phyloP scores from a whole-genome alignment of 2,329 filamentous ascomycete genomes.

The Sporothrix phasma region DNA sequence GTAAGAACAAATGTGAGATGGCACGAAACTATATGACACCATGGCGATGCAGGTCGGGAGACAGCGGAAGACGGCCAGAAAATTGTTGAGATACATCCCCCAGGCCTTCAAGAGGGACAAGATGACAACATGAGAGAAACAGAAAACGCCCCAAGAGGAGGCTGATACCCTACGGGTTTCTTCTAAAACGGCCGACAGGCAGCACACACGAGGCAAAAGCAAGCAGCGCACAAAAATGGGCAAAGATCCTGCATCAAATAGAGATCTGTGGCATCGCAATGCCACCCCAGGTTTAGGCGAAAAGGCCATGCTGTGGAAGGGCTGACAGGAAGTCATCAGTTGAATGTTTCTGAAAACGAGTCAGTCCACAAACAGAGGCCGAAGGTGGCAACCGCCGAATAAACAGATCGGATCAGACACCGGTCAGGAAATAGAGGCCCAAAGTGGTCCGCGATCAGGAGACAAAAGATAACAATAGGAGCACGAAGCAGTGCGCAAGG shows the following conservation, averaged over 20 bases:
- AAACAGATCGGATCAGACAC: not conserved
- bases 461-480: not conserved
- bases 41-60: not conserved
- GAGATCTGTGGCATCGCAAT: not conserved
- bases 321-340: not conserved
- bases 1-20: not conserved
- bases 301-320: not conserved
- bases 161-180: not conserved
- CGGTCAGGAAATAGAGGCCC: not conserved
- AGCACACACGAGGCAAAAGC: not conserved
- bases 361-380: not conserved
- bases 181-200: not conserved
- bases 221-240: not conserved
- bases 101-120: not conserved
- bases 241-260: not conserved
- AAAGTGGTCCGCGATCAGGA: not conserved
- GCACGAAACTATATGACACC: not conserved
- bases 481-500: not conserved
- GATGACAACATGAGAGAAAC: not conserved
- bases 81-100: not conserved
- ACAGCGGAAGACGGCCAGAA: not conserved
- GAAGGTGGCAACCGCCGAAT: too few relatives aligned
- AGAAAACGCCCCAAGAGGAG: not conserved
- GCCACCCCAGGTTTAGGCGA: not conserved
- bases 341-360: not conserved